phyloP scores from a whole-genome alignment of 768 basidiomycete genomes.

The Strobilomyces dryophilus region DNA sequence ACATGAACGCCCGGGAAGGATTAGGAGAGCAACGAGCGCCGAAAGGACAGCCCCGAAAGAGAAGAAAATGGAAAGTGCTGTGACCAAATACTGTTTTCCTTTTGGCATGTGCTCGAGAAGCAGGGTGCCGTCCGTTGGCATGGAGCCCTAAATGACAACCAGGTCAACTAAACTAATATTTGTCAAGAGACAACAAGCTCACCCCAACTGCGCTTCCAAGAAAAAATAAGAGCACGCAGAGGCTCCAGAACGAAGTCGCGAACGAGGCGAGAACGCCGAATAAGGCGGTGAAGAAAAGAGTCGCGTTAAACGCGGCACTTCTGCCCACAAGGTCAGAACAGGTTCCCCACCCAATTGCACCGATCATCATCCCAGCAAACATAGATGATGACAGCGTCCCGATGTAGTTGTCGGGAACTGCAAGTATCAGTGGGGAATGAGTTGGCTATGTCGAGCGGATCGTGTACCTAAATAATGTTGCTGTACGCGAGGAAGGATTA shows the following conservation, averaged over 20 bases:
- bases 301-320: conserved; percentile 87
- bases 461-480: conserved; percentile 72
- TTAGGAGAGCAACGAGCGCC: conserved; percentile 71
- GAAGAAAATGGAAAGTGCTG: conserved; percentile 92
- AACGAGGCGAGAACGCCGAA: conserved; percentile 84
- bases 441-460: conserved; percentile 1
- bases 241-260: conserved; percentile 56
- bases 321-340: conserved; percentile 91
- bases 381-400: conserved; percentile 83
- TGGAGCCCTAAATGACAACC: conserved; percentile 61
- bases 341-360: conserved; percentile 88
- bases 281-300: conserved; percentile 82
- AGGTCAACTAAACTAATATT: neutral
- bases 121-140: conserved; percentile 96
- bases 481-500: conserved; percentile 95
- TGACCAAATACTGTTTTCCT: conserved; percentile 88
- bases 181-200: conserved; percentile 26
- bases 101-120: conserved; percentile 91
- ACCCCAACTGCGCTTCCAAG: conserved; percentile 94
- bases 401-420: conserved; percentile 72
- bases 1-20: conserved; percentile 78
- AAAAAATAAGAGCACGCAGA: conserved; percentile 80
- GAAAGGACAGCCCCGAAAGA: conserved; percentile 87
- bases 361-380: conserved; percentile 98
- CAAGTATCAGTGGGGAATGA: conserved; percentile 16